These are phyloP conservation scores for Claviceps sp. DNA, from an alignment of 2,329 filamentous ascomycete genomes.

Conservation along the genomic window DNA sequence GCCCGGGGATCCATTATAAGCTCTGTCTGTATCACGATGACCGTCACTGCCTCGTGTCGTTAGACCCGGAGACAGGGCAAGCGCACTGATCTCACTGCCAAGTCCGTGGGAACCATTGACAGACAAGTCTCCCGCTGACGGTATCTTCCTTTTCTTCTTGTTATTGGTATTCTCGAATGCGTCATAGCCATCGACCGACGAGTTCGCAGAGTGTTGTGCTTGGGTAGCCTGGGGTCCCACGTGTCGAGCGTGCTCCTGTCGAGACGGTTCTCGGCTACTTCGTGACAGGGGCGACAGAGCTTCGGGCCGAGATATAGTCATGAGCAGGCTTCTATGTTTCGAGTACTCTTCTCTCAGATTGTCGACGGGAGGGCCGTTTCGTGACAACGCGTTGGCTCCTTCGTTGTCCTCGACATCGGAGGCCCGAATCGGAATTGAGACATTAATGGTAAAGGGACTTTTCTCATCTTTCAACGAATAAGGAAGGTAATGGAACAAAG, in stretches of 20 bases:
- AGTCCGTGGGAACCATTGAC: conserved; percentile 27
- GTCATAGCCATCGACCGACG: conserved; percentile 78
- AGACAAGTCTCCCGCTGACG: conserved; percentile 62
- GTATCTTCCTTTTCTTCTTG: conserved; percentile 98
- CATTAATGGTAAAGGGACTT: conserved; percentile 8
- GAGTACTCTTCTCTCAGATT: conserved; percentile 45
- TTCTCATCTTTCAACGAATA: conserved; percentile 39
- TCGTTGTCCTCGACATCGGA: background rate
- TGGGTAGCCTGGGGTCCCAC: conserved; percentile 25
- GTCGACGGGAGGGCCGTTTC: conserved; percentile 9
- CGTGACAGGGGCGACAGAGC: conserved; percentile 29
- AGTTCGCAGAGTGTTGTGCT: conserved; percentile 53
- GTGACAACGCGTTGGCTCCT: conserved; percentile 7
- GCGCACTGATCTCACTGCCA: conserved; percentile 27
- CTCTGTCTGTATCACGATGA: conserved; percentile 12
- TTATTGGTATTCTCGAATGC: conserved; percentile 98
- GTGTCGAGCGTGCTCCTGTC: conserved; percentile 31
- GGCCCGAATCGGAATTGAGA: background rate
- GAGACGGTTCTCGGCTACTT: conserved; percentile 27
- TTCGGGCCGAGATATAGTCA: conserved; percentile 34
- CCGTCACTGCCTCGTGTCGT: conserved; percentile 18
- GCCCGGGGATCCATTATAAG: conserved; percentile 13
- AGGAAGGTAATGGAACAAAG: conserved; percentile 53
- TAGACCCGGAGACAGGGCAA: conserved; percentile 12
- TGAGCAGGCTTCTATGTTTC: conserved; percentile 23